A percentile compares a stretch with the other conserved stretches of the same genome.
Conservation (phyloP, 345 rosid species). For the Citrus medica region DNA sequence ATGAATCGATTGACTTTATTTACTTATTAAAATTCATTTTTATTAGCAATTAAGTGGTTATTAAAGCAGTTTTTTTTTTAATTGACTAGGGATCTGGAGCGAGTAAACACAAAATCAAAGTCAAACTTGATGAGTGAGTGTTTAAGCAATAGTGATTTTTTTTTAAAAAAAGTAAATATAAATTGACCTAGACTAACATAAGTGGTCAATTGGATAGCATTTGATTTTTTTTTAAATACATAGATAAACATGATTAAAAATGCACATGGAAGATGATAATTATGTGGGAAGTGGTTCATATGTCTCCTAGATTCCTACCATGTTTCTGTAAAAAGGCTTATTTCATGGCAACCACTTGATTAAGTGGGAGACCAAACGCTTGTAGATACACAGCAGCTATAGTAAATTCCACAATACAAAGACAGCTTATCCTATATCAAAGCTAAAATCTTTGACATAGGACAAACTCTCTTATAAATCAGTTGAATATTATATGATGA, state of each 20-base stretch:
- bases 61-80: too few relatives aligned
- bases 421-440: too few relatives aligned
- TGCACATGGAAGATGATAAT: slow-evolving; percentile 12
- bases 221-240: not conserved
- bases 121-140: not conserved
- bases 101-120: not conserved
- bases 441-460: too few relatives aligned
- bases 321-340: not conserved
- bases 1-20: not conserved
- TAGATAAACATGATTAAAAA: not conserved
- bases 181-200: not conserved
- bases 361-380: not conserved
- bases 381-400: not conserved
- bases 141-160: too few relatives aligned
- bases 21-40: too few relatives aligned
- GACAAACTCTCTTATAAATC: not conserved
- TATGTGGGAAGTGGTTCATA: slow-evolving; percentile 5
- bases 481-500: not conserved
- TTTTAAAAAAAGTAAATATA: too few relatives aligned
- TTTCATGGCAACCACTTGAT: not conserved
- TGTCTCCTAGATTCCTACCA: slow-evolving; percentile 8
- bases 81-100: too few relatives aligned
- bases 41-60: too few relatives aligned
- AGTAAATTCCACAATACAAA: not conserved
- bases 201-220: not conserved